Percentiles rank a stretch among this genome's conserved stretches.
phyloP scores from a whole-genome alignment of 768 basidiomycete genomes.

The Amanita molliuscula region DNA sequence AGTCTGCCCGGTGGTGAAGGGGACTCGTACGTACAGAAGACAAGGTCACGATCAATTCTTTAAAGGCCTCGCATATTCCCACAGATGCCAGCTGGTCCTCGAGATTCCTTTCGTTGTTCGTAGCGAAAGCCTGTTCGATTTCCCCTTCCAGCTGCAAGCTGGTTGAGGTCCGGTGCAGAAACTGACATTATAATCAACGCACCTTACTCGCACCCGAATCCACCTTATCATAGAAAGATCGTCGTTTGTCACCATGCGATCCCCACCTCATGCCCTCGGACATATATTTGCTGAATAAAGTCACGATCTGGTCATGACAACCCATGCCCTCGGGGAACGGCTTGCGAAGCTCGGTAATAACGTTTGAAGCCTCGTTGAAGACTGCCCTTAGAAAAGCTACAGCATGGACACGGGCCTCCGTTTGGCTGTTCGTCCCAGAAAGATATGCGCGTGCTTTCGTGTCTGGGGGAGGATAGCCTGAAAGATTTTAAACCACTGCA shows the following conservation, averaged over 20 bases:
- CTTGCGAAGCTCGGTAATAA: background rate
- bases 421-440: background rate
- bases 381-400: background rate
- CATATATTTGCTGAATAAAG: background rate
- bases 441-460: background rate
- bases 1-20: no score
- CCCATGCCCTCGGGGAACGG: background rate
- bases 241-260: conserved; percentile 1
- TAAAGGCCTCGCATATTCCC: background rate
- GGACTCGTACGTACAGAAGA: background rate
- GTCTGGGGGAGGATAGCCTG: conserved; percentile 3
- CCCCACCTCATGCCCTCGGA: background rate
- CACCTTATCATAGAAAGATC: background rate
- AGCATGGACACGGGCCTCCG: background rate
- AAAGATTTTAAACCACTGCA: background rate
- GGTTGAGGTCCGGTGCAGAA: conserved; percentile 1
- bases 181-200: conserved; percentile 1
- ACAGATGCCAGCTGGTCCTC: background rate
- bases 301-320: background rate
- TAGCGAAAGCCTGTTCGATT: background rate
- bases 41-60: background rate
- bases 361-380: background rate
- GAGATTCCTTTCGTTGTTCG: background rate
- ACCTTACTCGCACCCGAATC: background rate
- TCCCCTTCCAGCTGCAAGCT: background rate